A percentile compares a stretch with the other conserved stretches of the same genome.
These are phyloP conservation scores for Lenzites betulinus DNA, from an alignment of 768 basidiomycete species.

Conservation along the genomic window DNA sequence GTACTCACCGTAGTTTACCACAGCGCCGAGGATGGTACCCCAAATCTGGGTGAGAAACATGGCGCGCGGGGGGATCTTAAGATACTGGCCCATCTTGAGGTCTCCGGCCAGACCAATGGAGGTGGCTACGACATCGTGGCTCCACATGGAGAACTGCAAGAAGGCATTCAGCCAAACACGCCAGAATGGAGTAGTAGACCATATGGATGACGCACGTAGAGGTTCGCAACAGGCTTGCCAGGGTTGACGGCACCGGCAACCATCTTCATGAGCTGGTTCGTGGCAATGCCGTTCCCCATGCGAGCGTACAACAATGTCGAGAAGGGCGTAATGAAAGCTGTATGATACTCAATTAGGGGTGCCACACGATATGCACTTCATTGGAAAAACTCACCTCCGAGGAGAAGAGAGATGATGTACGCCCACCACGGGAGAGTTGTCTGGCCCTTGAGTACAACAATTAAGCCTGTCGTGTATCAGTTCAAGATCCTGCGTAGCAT, in stretches of 20 bases:
- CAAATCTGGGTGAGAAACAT: constrained; percentile 68
- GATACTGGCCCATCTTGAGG: constrained; percentile 59
- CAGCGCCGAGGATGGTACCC: constrained; percentile 56
- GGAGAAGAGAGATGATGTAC: constrained; percentile 55
- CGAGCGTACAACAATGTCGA: constrained; percentile 57
- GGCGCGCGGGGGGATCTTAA: constrained; percentile 67
- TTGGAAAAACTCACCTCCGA: constrained; percentile 37
- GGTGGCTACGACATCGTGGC: constrained; percentile 58
- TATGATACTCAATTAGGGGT: too few relatives aligned
- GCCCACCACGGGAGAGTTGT: constrained; percentile 67
- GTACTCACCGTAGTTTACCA: constrained; percentile 39
- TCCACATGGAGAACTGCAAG: constrained; percentile 65
- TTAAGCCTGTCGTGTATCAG: constrained; percentile 42
- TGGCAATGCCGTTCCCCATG: constrained; percentile 63
- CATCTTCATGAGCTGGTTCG: constrained; percentile 67
- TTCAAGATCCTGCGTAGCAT: neutral
- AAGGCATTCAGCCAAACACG: neutral
- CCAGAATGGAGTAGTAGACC: neutral
- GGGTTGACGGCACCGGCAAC: constrained; percentile 60
- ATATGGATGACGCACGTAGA: constrained; percentile 46
- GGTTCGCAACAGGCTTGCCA: constrained; percentile 67
- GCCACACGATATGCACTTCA: neutral
- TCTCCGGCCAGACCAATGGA: constrained; percentile 55
- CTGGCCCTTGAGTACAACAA: constrained; percentile 57
- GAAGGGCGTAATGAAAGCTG: constrained; percentile 46